Conservation (phyloP, 2,329 filamentous ascomycete species). For the Xylariaceae sp. region DNA sequence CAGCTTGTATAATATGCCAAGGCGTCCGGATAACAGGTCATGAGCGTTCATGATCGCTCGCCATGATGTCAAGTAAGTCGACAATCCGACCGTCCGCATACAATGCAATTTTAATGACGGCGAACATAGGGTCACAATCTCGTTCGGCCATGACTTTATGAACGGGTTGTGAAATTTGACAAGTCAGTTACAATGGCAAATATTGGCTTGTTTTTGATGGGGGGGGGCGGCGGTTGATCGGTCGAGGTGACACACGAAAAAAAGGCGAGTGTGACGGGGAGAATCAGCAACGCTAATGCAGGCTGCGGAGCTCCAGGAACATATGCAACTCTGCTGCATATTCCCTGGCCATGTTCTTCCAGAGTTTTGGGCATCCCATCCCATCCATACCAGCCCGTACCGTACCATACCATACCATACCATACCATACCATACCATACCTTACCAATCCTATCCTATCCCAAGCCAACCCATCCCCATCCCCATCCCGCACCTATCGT, state of each 20-base stretch:
- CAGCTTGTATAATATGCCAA: neutral
- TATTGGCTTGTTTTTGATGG: neutral
- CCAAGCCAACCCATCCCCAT: no score
- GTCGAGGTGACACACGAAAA: neutral
- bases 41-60: no score
- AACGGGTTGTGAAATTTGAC: neutral
- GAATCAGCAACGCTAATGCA: constrained; percentile 14
- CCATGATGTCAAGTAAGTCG: neutral
- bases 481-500: no score
- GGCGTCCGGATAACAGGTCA: neutral
- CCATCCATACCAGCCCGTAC: no score
- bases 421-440: no score
- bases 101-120: neutral
- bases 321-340: constrained; percentile 16
- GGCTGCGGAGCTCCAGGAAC: constrained; percentile 12
- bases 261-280: neutral
- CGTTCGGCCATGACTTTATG: neutral
- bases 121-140: neutral
- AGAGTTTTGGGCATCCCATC: neutral
- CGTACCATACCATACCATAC: no score
- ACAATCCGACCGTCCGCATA: neutral
- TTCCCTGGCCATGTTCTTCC: constrained; percentile 12
- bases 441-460: no score
- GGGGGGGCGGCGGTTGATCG: neutral
- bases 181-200: neutral